Conservation (phyloP, 352 stramenopile genomes). For the Phytophthora lateralis region DNA sequence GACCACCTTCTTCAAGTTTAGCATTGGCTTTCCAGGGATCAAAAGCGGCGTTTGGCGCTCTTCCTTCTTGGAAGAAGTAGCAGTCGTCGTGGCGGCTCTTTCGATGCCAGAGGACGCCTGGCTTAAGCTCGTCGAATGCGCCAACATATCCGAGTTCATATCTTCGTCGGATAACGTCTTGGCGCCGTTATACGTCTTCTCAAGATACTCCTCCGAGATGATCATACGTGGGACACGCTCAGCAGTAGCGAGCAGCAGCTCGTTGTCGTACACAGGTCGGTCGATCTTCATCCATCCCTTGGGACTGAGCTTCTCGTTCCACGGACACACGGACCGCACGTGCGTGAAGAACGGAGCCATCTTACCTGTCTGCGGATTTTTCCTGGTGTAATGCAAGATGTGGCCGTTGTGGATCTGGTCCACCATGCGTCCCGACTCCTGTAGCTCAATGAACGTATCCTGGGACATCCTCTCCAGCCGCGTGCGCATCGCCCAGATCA, state of each 20-base stretch:
- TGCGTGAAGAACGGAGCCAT: slow-evolving; percentile 89
- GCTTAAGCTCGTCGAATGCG: slow-evolving; percentile 12
- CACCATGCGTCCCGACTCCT: slow-evolving; percentile 84
- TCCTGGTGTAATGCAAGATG: slow-evolving; percentile 88
- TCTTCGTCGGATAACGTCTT: slow-evolving; percentile 26
- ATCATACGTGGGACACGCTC: slow-evolving; percentile 89
- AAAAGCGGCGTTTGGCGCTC: slow-evolving; percentile 47
- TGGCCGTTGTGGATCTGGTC: slow-evolving; percentile 92
- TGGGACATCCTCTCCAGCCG: slow-evolving; percentile 89
- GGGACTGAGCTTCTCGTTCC: slow-evolving; percentile 89
- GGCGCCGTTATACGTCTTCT: slow-evolving; percentile 78
- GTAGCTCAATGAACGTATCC: slow-evolving; percentile 86
- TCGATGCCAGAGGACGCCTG: slow-evolving; percentile 9
- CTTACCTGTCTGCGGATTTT: slow-evolving; percentile 68
- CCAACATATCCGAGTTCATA: slow-evolving; percentile 10
- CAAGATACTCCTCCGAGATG: slow-evolving; percentile 88
- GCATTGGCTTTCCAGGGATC: slow-evolving; percentile 45
- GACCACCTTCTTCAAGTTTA: slow-evolving; percentile 83
- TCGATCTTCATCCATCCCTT: slow-evolving; percentile 91
- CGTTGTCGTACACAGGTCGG: slow-evolving; percentile 89
- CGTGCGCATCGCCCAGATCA: slow-evolving; percentile 91
- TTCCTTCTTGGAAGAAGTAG: slow-evolving; percentile 19
- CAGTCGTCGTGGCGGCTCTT: not conserved
- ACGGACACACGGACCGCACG: slow-evolving; percentile 89
- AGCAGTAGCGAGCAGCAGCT: slow-evolving; percentile 83